Conservation (phyloP, 345 rosid species). For the Euphorbia lathyris region DNA sequence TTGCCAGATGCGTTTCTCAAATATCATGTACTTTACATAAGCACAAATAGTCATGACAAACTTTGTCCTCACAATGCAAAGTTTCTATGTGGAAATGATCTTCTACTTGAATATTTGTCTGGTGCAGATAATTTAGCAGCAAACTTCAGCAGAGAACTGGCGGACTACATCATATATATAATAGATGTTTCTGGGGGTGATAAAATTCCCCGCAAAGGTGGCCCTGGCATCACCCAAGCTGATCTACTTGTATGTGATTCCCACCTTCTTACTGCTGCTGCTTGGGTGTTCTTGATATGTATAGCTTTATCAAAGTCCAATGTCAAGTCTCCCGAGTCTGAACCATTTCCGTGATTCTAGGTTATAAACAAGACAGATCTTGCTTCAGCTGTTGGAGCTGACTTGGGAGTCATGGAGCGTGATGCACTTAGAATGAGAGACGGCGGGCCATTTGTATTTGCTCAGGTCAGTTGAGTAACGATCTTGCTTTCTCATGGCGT, state of each 20-base stretch:
- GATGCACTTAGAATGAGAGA: slow-evolving; percentile 95
- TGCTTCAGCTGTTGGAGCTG: slow-evolving; percentile 86
- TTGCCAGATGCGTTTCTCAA: not conserved
- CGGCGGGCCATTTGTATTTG: slow-evolving; percentile 94
- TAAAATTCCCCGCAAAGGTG: slow-evolving; percentile 93
- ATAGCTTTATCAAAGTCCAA: not conserved
- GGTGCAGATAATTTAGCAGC: slow-evolving; percentile 92
- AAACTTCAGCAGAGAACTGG: slow-evolving; percentile 93
- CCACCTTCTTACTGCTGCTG: not conserved
- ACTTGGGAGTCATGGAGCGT: slow-evolving; percentile 76
- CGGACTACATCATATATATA: slow-evolving; percentile 89
- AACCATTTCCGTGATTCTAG: slow-evolving; percentile 28
- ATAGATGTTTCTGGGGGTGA: slow-evolving; percentile 96
- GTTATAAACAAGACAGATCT: slow-evolving; percentile 96
- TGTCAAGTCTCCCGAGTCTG: too few species aligned
- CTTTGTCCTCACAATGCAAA: not conserved
- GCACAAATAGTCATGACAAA: not conserved
- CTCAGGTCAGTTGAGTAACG: slow-evolving; percentile 52
- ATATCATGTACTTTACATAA: not conserved
- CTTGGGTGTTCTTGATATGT: not conserved
- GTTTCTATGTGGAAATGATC: not conserved
- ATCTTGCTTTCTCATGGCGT: too few species aligned
- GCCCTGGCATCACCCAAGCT: slow-evolving; percentile 98
- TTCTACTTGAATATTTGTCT: slow-evolving; percentile 4
- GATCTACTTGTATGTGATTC: slow-evolving; percentile 67